These are phyloP conservation scores for Capronia americana DNA, from an alignment of 2,329 filamentous ascomycete genomes.

Conservation along the genomic window DNA sequence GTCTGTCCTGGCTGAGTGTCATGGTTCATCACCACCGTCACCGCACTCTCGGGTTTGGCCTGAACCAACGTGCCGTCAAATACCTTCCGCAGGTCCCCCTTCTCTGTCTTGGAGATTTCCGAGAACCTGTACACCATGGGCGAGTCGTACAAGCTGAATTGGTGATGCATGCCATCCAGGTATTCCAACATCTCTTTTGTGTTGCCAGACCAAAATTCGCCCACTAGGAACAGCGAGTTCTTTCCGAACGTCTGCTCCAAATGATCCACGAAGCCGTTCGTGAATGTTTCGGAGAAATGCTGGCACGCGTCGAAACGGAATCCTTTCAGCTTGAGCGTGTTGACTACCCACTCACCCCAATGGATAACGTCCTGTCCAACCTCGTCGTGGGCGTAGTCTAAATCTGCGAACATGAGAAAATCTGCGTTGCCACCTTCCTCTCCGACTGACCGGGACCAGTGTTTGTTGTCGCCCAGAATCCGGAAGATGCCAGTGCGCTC, in stretches of 20 bases:
- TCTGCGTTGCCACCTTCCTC: constrained; percentile 70
- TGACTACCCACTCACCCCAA: constrained; percentile 72
- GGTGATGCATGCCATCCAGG: constrained; percentile 63
- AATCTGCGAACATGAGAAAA: constrained; percentile 69
- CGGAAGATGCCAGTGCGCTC: constrained; percentile 67
- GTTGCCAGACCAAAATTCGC: constrained; percentile 72
- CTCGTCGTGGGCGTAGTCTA: constrained; percentile 70
- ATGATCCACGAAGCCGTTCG: constrained; percentile 66
- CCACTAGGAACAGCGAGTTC: constrained; percentile 67
- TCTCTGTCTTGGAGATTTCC: constrained; percentile 61
- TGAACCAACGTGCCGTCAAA: constrained; percentile 67
- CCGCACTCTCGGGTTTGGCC: constrained; percentile 60
- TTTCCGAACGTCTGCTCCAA: constrained; percentile 58
- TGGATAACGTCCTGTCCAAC: constrained; percentile 68
- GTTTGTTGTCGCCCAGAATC: constrained; percentile 65
- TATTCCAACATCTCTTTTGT: constrained; percentile 56
- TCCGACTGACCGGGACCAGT: constrained; percentile 69
- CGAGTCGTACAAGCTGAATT: constrained; percentile 69
- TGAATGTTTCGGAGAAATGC: constrained; percentile 73
- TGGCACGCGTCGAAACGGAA: constrained; percentile 76
- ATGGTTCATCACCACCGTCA: constrained; percentile 75
- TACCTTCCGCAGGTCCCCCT: constrained; percentile 67
- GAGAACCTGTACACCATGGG: constrained; percentile 73
- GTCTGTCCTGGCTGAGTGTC: constrained; percentile 62
- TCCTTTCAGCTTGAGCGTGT: constrained; percentile 66